These are phyloP conservation scores for Camelina neglecta DNA, from an alignment of 345 rosid genomes.

Conservation along the genomic window DNA sequence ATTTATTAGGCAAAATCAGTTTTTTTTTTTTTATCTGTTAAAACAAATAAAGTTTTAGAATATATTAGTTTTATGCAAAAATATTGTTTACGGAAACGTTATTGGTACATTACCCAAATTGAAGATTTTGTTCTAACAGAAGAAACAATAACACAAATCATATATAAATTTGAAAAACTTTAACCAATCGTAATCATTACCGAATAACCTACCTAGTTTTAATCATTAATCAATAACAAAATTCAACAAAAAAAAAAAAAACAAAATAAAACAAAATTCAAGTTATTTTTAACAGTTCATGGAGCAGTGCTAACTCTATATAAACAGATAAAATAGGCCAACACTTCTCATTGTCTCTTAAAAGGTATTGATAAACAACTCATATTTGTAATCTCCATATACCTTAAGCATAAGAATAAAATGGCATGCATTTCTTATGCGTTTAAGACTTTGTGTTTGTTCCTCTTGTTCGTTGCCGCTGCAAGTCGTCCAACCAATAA, in stretches of 20 bases:
- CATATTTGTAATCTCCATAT: not conserved
- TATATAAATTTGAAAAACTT: not conserved
- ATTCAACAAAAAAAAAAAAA: too few species aligned
- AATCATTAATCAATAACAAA: not conserved
- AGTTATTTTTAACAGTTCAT: not conserved
- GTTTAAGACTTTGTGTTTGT: conserved; percentile 5
- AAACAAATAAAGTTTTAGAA: too few species aligned
- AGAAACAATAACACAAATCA: not conserved
- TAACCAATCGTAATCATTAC: not conserved
- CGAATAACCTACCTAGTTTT: not conserved
- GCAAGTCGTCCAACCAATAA: not conserved
- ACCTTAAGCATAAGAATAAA: not conserved
- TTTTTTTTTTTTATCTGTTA: too few species aligned
- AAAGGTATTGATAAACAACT: not conserved
- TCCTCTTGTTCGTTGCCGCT: conserved; percentile 6
- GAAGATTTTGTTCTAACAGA: conserved; percentile 8
- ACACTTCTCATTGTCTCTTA: conserved; percentile 17
- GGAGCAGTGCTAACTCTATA: conserved; percentile 3
- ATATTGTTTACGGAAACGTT: too few species aligned
- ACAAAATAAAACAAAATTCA: not conserved
- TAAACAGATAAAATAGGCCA: not conserved
- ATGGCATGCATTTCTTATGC: conserved; percentile 1
- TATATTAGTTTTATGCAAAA: too few species aligned
- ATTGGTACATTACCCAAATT: not conserved
- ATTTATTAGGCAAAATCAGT: too few species aligned